A percentile compares a stretch with the other conserved stretches of the same genome.
Evolutionary conservation across 1,284 basidiomycete genomes (phyloP).

Genomic region (Testicularia cyperi): DNA sequence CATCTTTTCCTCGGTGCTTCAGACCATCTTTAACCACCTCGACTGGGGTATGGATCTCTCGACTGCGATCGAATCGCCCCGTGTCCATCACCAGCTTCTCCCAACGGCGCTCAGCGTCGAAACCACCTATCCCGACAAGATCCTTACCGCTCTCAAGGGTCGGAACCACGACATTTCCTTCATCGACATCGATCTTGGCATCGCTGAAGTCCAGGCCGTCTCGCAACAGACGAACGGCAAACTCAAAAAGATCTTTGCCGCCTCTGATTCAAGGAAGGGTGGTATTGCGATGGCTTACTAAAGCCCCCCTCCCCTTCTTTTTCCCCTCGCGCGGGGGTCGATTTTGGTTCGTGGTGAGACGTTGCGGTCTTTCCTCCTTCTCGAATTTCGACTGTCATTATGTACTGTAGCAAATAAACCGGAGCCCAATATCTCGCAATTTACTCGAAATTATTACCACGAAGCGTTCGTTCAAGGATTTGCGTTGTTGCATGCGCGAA

Average conservation of each 20-base stretch:
- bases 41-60: constrained; percentile 79
- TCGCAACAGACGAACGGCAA: constrained; percentile 6
- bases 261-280: constrained; percentile 51
- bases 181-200: constrained; percentile 46
- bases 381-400: no score
- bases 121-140: constrained; percentile 33
- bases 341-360: no score
- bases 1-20: constrained; percentile 73
- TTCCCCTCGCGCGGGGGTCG: no score
- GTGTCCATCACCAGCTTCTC: constrained; percentile 80
- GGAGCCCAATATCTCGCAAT: no score
- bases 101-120: constrained; percentile 42
- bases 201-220: constrained; percentile 50
- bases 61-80: constrained; percentile 76
- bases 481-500: no score
- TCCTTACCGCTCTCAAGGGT: constrained; percentile 21
- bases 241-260: constrained; percentile 20
- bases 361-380: no score
- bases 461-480: no score
- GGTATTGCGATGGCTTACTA: constrained; percentile 48
- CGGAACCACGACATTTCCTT: constrained; percentile 39
- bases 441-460: no score
- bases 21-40: constrained; percentile 74
- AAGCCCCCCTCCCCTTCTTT: background rate
- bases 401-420: no score